phyloP scores from a whole-genome alignment of 108 stramenopile species.

The Nitzschia palea region DNA sequence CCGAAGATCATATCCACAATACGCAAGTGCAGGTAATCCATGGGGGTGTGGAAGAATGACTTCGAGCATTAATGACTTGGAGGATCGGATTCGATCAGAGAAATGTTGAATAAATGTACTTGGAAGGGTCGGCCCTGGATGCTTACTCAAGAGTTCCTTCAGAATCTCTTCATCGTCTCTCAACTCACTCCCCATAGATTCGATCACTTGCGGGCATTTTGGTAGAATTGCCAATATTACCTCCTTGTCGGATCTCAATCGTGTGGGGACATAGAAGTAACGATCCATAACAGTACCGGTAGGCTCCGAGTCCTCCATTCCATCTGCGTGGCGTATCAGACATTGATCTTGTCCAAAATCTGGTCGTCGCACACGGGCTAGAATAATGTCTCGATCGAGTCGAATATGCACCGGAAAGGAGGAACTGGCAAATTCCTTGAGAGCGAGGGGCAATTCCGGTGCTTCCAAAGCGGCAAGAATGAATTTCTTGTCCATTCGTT shows the following conservation, averaged over 20 bases:
- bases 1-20: constrained; percentile 2
- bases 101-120: constrained; percentile 31
- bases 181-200: constrained; percentile 15
- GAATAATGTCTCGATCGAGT: constrained; percentile 24
- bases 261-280: constrained; percentile 22
- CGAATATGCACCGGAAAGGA: constrained; percentile 19
- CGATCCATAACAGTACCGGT: background rate
- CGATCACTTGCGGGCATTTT: constrained; percentile 12
- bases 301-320: background rate
- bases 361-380: constrained; percentile 17
- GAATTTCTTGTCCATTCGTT: constrained; percentile 26
- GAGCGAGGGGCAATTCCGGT: constrained; percentile 11
- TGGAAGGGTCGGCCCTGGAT: constrained; percentile 3
- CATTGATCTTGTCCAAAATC: constrained; percentile 13
- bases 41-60: constrained; percentile 2
- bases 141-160: background rate
- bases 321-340: background rate
- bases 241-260: constrained; percentile 29
- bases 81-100: constrained; percentile 23
- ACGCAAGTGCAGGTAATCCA: constrained; percentile 11
- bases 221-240: constrained; percentile 19
- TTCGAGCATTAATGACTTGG: constrained; percentile 6
- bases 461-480: constrained; percentile 31
- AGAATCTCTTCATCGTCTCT: constrained; percentile 31
- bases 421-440: constrained; percentile 22